Evolutionary conservation across 257 asterid species (phyloP).

Genomic region (Solanum neorickii): DNA sequence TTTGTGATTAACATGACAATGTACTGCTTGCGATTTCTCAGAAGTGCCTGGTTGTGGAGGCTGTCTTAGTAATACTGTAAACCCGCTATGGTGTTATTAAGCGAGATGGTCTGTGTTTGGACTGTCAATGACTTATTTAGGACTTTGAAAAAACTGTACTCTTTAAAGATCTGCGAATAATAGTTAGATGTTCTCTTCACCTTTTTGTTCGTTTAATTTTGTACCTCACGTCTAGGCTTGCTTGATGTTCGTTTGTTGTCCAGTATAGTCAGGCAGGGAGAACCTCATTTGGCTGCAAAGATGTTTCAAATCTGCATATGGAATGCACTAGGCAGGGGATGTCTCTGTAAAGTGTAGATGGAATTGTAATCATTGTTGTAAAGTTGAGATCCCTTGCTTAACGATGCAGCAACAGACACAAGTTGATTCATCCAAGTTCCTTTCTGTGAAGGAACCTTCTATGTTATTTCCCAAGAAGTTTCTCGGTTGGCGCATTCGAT

Average conservation of each 20-base stretch:
- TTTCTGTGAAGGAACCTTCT: background rate
- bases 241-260: background rate
- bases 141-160: too few species aligned
- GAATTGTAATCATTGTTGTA: background rate
- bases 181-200: too few species aligned
- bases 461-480: background rate
- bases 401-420: background rate
- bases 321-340: background rate
- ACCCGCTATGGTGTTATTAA: background rate
- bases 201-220: too few species aligned
- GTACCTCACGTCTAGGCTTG: too few species aligned
- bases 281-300: background rate
- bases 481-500: background rate
- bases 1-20: background rate
- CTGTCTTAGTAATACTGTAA: background rate
- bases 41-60: background rate
- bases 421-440: background rate
- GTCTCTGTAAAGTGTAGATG: background rate
- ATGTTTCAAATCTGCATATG: background rate
- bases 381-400: background rate
- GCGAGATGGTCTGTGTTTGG: background rate
- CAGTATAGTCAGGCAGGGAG: background rate
- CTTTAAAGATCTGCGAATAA: too few species aligned
- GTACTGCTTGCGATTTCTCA: background rate
- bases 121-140: background rate